Evolutionary conservation across 108 stramenopile species (phyloP), one percentile per base, ranked within the genome.

Genomic region (Nitzschia sp.): DNA sequence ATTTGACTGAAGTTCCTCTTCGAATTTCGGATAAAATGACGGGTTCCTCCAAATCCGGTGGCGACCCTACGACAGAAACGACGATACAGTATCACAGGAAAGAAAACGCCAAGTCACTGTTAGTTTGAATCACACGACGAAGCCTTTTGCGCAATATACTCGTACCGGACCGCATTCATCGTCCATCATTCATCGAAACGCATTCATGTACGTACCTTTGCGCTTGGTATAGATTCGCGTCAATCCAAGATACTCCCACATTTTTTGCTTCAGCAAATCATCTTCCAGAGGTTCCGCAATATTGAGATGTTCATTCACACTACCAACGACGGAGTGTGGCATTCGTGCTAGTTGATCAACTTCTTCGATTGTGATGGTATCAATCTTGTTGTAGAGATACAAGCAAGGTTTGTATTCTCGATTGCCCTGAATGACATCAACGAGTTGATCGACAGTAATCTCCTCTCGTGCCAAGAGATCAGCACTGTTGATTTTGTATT

Each of bases 361-460:
- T 75, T 99, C 97, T 80, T 98, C 98, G 46, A 99, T 92, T 2
- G 96, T 96, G 52, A 99, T 79, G 32, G 93, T 84, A 80, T 99
- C 99, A 71, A 98, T 95, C 75, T 99, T 99, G 80, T 99, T 99
- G 93, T 98, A 99, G 25, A 97, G 79, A 71, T 99, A 99, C 57
- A 99, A 66, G 57, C 95, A 96, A 13, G 91, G 90, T 48, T 96
- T 94, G 86, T 99, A 99, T 61, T 86, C 84, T 19, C 98, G 85
- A 69, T 98, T 99, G 6, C 98, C 99, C 16, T 90, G 81, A 57
- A 98, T 82, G 46, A 98, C 97, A 89, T 99, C 99, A 29, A 99
- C 96, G 61, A 99, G 73, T 68, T 99, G 87, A 79, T 99, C 99
- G 19, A 95, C 91, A 15, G 88, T 80, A 55, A 91, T 92, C 80